phyloP scores from a whole-genome alignment of 1,284 basidiomycete genomes.

The Mrakiaceae sp. region DNA sequence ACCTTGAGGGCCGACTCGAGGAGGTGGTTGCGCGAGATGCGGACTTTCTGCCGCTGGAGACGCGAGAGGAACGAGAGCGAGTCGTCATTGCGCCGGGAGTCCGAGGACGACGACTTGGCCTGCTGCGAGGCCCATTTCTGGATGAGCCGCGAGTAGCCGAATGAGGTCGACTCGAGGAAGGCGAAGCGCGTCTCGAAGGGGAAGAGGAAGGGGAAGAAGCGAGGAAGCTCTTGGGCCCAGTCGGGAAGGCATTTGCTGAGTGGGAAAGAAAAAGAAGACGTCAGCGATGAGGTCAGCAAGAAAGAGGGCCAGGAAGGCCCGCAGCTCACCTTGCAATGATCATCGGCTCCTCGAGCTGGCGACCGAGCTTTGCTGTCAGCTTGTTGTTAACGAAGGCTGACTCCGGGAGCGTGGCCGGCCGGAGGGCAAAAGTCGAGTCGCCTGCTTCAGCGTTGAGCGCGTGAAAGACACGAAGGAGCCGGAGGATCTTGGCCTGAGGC shows the following conservation, averaged over 20 bases:
- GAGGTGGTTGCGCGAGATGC: conserved; percentile 87
- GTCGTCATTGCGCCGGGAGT: conserved; percentile 43
- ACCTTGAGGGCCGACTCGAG: conserved; percentile 97
- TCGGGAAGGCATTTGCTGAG: conserved; percentile 62
- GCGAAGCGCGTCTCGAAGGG: conserved; percentile 94
- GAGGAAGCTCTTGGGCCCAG: conserved; percentile 89
- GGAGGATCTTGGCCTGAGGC: conserved; percentile 79
- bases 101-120: conserved; percentile 48
- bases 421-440: conserved; percentile 17
- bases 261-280: not conserved
- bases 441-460: conserved; percentile 51
- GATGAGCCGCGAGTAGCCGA: conserved; percentile 90
- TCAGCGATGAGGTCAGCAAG: not conserved
- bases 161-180: conserved; percentile 93
- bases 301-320: conserved; percentile 1
- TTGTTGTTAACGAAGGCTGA: conserved; percentile 95
- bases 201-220: conserved; percentile 94
- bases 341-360: conserved; percentile 96
- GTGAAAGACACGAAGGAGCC: conserved; percentile 76
- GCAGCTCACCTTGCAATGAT: conserved; percentile 75
- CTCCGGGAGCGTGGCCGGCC: conserved; percentile 41
- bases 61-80: conserved; percentile 83
- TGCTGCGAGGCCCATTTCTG: conserved; percentile 80
- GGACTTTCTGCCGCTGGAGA: conserved; percentile 88
- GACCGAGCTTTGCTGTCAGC: conserved; percentile 91